Evolutionary conservation across 176 grass and related monocot species (phyloP).

Genomic region (Oryza coarctata): DNA sequence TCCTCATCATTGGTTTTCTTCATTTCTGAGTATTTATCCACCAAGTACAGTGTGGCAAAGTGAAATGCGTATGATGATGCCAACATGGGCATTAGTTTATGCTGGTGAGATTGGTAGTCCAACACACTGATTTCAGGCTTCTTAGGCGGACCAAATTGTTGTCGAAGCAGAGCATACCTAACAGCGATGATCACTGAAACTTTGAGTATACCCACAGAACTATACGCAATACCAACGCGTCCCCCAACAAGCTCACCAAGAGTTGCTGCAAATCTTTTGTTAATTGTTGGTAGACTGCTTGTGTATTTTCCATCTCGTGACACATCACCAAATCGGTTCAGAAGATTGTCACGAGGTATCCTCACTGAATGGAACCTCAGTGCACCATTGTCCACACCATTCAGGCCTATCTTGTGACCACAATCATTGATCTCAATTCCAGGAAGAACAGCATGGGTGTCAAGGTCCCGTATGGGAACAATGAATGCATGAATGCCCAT

Average conservation of each 20-base stretch:
- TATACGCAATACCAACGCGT: constrained; percentile 76
- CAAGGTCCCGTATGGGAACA: constrained; percentile 81
- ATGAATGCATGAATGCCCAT: constrained; percentile 97
- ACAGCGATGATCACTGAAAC: constrained; percentile 83
- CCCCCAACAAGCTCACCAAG: constrained; percentile 95
- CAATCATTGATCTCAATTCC: constrained; percentile 98
- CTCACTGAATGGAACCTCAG: constrained; percentile 76
- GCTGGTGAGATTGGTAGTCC: constrained; percentile 97
- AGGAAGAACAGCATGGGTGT: constrained; percentile 75
- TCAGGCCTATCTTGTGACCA: constrained; percentile 93
- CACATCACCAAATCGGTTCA: constrained; percentile 95
- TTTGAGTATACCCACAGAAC: constrained; percentile 83
- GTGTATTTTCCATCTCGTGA: constrained; percentile 93
- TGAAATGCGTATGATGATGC: constrained; percentile 93
- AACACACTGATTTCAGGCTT: constrained; percentile 85
- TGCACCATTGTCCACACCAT: constrained; percentile 97
- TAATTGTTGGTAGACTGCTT: constrained; percentile 75
- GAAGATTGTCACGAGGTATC: constrained; percentile 91
- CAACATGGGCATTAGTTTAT: constrained; percentile 95
- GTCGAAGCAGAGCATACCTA: constrained; percentile 89
- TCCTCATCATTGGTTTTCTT: constrained; percentile 88
- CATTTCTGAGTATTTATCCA: constrained; percentile 87
- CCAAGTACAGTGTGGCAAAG: constrained; percentile 67
- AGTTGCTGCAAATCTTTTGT: constrained; percentile 96
- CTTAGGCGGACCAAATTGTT: constrained; percentile 91